These are phyloP conservation scores for Lachnellula hyalina DNA, from an alignment of 2,329 filamentous ascomycete species.

Conservation along the genomic window DNA sequence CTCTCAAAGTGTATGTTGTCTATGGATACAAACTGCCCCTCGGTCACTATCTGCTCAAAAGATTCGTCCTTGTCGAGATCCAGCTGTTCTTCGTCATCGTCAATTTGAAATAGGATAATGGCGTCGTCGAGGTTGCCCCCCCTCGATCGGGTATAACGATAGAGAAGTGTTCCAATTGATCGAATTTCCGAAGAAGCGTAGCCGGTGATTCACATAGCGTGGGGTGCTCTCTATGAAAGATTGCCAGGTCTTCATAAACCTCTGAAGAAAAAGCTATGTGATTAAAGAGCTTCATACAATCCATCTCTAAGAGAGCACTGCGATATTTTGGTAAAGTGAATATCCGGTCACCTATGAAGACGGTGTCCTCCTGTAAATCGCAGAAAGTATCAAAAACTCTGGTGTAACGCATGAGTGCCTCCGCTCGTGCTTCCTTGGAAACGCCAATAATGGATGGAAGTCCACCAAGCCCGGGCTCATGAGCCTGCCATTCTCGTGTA, in stretches of 20 bases:
- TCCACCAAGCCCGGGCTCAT: slow-evolving; percentile 8
- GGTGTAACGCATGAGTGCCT: slow-evolving; percentile 11
- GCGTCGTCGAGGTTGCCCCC: neutral
- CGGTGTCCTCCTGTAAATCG: slow-evolving; percentile 12
- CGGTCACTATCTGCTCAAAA: neutral
- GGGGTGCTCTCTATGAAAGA: neutral
- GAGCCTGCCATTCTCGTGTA: slow-evolving; percentile 8
- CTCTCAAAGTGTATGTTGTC: slow-evolving; percentile 12
- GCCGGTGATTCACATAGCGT: neutral
- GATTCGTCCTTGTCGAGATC: neutral
- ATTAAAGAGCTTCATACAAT: slow-evolving; percentile 2
- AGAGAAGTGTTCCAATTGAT: slow-evolving; percentile 6
- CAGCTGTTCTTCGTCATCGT: neutral
- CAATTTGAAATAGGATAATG: neutral
- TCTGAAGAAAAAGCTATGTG: slow-evolving; percentile 9
- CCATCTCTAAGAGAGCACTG: slow-evolving; percentile 4
- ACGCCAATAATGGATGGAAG: slow-evolving; percentile 8
- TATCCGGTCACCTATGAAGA: slow-evolving; percentile 17
- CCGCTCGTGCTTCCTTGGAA: slow-evolving; percentile 12
- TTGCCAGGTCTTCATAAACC: neutral
- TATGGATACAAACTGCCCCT: slow-evolving; percentile 6
- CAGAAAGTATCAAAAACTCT: slow-evolving; percentile 11
- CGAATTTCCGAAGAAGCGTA: slow-evolving; percentile 2
- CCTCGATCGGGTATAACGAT: neutral
- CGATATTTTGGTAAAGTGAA: slow-evolving; percentile 9